These are phyloP conservation scores for Fagopyrum homotropicum DNA, from an alignment of 148 eudicot species.

Conservation along the genomic window DNA sequence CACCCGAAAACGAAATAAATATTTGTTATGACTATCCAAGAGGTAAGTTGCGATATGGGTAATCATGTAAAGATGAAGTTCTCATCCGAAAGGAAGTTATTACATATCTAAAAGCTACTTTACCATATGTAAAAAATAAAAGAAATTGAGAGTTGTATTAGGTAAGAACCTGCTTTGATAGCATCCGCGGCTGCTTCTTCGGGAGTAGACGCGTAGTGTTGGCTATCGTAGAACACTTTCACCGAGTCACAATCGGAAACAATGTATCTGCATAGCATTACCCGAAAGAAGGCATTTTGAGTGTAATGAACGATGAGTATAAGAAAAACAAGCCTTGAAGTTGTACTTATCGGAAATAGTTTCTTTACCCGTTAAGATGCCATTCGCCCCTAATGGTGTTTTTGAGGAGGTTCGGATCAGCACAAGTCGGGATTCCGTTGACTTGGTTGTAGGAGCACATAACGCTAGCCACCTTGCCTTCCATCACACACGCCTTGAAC, in stretches of 20 bases:
- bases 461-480: constrained; percentile 90
- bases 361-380: constrained; percentile 59
- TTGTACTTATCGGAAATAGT: background rate
- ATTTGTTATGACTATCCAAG: no score
- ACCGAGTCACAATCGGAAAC: constrained; percentile 96
- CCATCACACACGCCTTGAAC: constrained; percentile 65
- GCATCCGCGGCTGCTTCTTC: constrained; percentile 85
- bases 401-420: constrained; percentile 71
- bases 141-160: background rate
- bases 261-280: constrained; percentile 40
- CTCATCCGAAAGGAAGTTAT: no score
- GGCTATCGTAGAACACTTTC: constrained; percentile 55
- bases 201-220: constrained; percentile 76
- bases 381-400: constrained; percentile 60
- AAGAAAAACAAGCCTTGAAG: background rate
- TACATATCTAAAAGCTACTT: no score
- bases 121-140: no score
- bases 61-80: no score
- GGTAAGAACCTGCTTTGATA: constrained; percentile 58
- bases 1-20: no score
- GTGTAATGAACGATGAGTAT: background rate
- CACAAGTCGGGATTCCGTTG: constrained; percentile 86
- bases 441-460: constrained; percentile 97
- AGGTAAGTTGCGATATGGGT: no score
- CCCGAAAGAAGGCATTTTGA: background rate